Conservation (phyloP, 2,329 filamentous ascomycete genomes). For the Pyrenochaeta sp. region DNA sequence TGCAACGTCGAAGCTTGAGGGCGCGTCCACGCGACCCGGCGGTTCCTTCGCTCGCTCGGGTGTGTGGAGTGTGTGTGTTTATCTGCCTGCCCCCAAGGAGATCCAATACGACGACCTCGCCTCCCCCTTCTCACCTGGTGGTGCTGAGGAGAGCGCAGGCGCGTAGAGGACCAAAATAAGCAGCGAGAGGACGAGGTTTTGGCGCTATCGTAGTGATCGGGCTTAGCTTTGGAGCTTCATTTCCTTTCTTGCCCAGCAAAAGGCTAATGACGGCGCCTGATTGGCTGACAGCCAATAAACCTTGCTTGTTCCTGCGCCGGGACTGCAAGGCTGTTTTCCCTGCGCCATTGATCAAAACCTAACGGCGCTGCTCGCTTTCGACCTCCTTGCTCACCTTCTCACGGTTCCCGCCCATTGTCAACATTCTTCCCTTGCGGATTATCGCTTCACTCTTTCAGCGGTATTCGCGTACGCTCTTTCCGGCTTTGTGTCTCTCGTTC, state of each 20-base stretch:
- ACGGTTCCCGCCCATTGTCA: constrained; percentile 28
- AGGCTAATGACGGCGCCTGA: constrained; percentile 7
- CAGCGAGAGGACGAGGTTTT: constrained; percentile 17
- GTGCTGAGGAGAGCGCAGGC: constrained; percentile 5
- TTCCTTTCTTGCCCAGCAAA: constrained; percentile 2
- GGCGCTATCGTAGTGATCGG: constrained; percentile 15
- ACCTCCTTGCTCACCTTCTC: constrained; percentile 46
- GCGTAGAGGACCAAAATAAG: constrained; percentile 15
- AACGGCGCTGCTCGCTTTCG: constrained; percentile 19
- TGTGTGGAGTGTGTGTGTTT: not conserved
- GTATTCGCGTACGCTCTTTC: constrained; percentile 58
- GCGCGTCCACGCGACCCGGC: constrained; percentile 6
- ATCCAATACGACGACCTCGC: not conserved
- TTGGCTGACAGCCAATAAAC: constrained; percentile 8
- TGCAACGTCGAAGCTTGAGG: constrained; percentile 6
- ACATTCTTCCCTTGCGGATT: constrained; percentile 49
- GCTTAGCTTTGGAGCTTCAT: constrained; percentile 20
- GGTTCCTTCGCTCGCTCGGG: not conserved
- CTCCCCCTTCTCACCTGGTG: constrained; percentile 3
- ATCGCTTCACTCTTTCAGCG: constrained; percentile 72
- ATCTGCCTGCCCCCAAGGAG: not conserved
- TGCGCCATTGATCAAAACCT: constrained; percentile 29
- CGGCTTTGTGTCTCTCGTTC: constrained; percentile 32
- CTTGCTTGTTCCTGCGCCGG: constrained; percentile 23
- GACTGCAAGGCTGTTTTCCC: constrained; percentile 24